Evolutionary conservation across 2,329 filamentous ascomycete genomes (phyloP).

Genomic region (Xylariaceae sp.): DNA sequence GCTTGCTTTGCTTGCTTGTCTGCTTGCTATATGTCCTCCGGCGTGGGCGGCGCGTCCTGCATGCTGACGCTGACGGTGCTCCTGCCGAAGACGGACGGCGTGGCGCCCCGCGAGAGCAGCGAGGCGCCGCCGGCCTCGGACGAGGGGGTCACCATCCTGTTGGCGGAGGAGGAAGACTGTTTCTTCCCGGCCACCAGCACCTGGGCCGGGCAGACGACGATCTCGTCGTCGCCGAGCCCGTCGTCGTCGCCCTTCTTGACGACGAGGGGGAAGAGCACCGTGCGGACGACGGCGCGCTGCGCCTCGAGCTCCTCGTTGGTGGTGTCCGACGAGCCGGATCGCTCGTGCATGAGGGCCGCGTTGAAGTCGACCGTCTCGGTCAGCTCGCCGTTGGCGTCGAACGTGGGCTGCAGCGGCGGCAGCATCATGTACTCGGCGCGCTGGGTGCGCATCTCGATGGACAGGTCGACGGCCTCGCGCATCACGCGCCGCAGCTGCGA

Average conservation of each 20-base stretch:
- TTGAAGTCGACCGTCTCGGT: constrained; percentile 86
- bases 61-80: constrained; percentile 11
- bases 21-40: too few relatives aligned
- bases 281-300: constrained; percentile 69
- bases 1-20: too few relatives aligned
- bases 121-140: constrained; percentile 45
- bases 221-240: constrained; percentile 84
- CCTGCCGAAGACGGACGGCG: constrained; percentile 14
- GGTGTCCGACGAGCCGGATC: constrained; percentile 54
- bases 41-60: constrained; percentile 10
- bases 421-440: constrained; percentile 98
- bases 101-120: constrained; percentile 22
- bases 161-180: constrained; percentile 30
- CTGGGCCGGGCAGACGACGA: constrained; percentile 91
- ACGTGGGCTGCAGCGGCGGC: constrained; percentile 87
- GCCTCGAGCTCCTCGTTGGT: constrained; percentile 77
- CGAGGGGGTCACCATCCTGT: constrained; percentile 36
- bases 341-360: constrained; percentile 88
- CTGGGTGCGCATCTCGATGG: constrained; percentile 95
- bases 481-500: constrained; percentile 83
- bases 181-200: constrained; percentile 81
- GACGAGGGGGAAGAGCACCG: constrained; percentile 92
- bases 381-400: constrained; percentile 87
- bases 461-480: constrained; percentile 78
- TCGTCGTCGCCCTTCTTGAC: constrained; percentile 91